Conservation (phyloP, 225 moss, liverwort and hornwort species). For the Lunularia cruciata region DNA sequence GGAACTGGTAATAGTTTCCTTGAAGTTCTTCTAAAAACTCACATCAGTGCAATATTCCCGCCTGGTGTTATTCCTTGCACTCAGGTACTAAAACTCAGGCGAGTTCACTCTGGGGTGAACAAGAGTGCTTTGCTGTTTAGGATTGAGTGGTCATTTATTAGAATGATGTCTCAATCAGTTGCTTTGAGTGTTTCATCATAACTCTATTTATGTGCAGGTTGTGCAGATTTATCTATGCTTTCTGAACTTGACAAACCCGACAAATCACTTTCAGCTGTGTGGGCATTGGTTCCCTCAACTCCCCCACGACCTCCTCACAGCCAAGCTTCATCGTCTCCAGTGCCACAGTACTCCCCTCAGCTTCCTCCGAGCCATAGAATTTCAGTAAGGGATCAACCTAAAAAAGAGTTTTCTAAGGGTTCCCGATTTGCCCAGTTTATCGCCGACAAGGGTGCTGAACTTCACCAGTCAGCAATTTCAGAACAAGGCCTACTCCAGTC, state of each 20-base stretch:
- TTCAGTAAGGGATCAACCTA: slow-evolving; percentile 39
- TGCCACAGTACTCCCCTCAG: slow-evolving; percentile 33
- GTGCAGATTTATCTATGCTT: slow-evolving; percentile 60
- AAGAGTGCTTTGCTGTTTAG: too few species aligned
- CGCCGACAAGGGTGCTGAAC: slow-evolving; percentile 54
- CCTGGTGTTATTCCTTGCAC: too few species aligned
- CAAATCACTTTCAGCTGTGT: slow-evolving; percentile 81
- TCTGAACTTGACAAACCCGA: slow-evolving; percentile 80
- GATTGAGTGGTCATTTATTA: too few species aligned
- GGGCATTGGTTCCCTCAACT: slow-evolving; percentile 93
- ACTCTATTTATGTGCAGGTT: slow-evolving; percentile 42
- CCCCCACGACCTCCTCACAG: slow-evolving; percentile 68
- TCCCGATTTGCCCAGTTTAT: slow-evolving; percentile 77
- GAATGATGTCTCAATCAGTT: too few species aligned
- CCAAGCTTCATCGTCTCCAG: slow-evolving; percentile 30
- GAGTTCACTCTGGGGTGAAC: too few species aligned
- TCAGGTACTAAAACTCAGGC: too few species aligned
- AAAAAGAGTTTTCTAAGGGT: slow-evolving; percentile 52
- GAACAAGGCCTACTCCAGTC: slow-evolving; percentile 16
- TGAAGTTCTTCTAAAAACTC: neutral
- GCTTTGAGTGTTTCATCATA: too few species aligned
- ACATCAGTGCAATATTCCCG: too few species aligned
- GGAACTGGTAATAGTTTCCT: too few species aligned
- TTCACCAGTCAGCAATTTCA: slow-evolving; percentile 19
- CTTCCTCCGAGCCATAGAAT: slow-evolving; percentile 32